These are phyloP conservation scores for barrel medic (Medicago truncatula) DNA, from an alignment of 306 rosid species.

Conservation along the genomic window MtrunA17r5.0-ANR NC_053047.1:42500001-42500500, in stretches of 20 bases:
- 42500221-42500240: too few relatives aligned
- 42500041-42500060: too few relatives aligned
- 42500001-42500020: too few relatives aligned
- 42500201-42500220: too few relatives aligned
- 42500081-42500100: too few relatives aligned
- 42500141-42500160: too few relatives aligned
- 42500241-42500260: neutral
- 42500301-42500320: slow-evolving; percentile 14
- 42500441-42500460: slow-evolving; percentile 68
- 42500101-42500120: too few relatives aligned
- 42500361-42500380: neutral
- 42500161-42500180: too few relatives aligned
- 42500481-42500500: slow-evolving; percentile 41
- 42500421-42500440: slow-evolving; percentile 64
- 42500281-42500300: neutral
- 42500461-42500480: slow-evolving; percentile 67
- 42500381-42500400: neutral
- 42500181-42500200: neutral
- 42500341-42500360: neutral
- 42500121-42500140: too few relatives aligned
- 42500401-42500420: neutral
- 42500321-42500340: neutral
- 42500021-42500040: too few relatives aligned
- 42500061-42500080: too few relatives aligned
- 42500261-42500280: slow-evolving; percentile 1